Evolutionary conservation across 73 alveolate genomes (phyloP).

Genomic region (Durusdinium trenchii): DNA sequence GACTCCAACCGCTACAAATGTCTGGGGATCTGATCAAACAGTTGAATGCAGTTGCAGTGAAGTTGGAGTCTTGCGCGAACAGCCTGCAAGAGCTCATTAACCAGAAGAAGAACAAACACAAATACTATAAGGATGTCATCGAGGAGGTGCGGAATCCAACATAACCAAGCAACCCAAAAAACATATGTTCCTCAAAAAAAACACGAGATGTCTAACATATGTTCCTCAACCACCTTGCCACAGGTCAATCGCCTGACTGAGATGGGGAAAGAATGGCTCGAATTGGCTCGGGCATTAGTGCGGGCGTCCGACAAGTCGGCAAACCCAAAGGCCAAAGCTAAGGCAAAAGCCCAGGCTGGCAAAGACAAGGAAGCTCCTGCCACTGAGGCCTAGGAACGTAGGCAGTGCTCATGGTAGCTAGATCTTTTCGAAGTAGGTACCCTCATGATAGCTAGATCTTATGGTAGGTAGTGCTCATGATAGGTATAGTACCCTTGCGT

Average conservation of each 20-base stretch:
- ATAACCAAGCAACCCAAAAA: no score
- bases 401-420: no score
- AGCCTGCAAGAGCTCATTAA: not conserved
- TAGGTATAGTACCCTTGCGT: no score
- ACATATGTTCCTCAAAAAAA: no score
- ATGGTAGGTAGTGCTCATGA: no score
- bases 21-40: not conserved
- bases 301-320: not conserved
- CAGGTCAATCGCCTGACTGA: not conserved
- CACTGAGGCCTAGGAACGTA: no score
- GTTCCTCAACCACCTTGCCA: no score
- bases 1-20: not conserved
- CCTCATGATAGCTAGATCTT: no score
- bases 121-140: not conserved
- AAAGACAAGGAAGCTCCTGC: no score
- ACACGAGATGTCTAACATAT: no score
- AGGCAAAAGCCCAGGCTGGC: not conserved
- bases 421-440: no score
- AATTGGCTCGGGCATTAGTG: not conserved
- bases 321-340: not conserved
- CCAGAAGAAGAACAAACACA: not conserved
- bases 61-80: not conserved
- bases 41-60: not conserved
- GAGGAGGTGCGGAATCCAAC: not conserved
- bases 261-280: not conserved